Conservation (phyloP, 805 yeast genomes). For the Cephaloascus albidus region DNA sequence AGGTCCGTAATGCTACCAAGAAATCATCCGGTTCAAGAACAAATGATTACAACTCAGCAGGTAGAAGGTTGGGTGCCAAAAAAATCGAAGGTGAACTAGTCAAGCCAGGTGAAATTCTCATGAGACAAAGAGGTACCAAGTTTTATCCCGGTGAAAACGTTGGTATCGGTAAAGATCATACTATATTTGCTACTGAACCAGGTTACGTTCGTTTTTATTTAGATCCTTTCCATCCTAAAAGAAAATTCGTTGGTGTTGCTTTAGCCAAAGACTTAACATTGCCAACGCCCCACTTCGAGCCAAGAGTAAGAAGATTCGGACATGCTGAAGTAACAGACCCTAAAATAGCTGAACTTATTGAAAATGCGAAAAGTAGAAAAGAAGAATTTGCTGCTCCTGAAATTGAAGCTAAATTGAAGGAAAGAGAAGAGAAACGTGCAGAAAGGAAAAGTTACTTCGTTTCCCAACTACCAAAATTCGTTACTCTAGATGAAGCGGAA, state of each 20-base stretch:
- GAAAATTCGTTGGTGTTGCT: slow-evolving; percentile 86
- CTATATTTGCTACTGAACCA: slow-evolving; percentile 84
- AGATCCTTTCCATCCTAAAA: slow-evolving; percentile 93
- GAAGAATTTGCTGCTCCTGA: slow-evolving; percentile 48
- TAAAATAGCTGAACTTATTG: slow-evolving; percentile 47
- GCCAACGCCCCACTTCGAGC: slow-evolving; percentile 89
- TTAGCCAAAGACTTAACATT: slow-evolving; percentile 50
- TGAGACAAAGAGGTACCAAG: slow-evolving; percentile 92
- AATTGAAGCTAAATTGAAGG: slow-evolving; percentile 27
- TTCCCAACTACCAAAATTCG: slow-evolving; percentile 16
- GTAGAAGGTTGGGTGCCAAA: slow-evolving; percentile 90
- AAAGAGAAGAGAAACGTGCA: slow-evolving; percentile 30
- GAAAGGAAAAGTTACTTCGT: slow-evolving; percentile 16
- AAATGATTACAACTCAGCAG: slow-evolving; percentile 88
- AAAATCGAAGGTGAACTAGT: slow-evolving; percentile 73
- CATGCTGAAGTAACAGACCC: slow-evolving; percentile 42
- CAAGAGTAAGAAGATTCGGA: slow-evolving; percentile 81
- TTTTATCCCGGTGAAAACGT: slow-evolving; percentile 92
- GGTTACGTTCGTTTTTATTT: slow-evolving; percentile 87
- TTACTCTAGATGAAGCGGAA: slow-evolving; percentile 18
- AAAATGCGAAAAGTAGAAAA: slow-evolving; percentile 55
- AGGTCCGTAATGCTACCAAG: slow-evolving; percentile 85
- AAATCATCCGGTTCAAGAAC: slow-evolving; percentile 94
- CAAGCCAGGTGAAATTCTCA: slow-evolving; percentile 73
- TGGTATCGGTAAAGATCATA: slow-evolving; percentile 87